Evolutionary conservation across 1,284 basidiomycete species (phyloP), one percentile per base, ranked within the genome.

Genomic region (Pseudomicrostroma phylloplanum): DNA sequence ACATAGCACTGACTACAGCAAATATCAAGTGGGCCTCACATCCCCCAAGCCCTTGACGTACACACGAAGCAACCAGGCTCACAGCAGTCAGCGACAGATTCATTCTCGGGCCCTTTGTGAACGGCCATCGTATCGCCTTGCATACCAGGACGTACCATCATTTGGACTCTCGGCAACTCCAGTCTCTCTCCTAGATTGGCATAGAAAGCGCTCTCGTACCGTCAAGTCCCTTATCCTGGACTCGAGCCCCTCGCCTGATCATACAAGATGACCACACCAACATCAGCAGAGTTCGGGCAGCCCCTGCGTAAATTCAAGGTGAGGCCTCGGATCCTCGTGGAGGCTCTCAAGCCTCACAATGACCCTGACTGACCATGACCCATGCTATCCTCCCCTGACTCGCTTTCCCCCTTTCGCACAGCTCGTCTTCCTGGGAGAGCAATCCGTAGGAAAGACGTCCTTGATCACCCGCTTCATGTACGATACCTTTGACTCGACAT

Each of bases 401-500:
- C 48, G 13, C 55, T 23, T 25, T 1, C 6, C 60, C 30, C 48
- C 40, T 30, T 43, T 19, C 41, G 8, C 42, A 12, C 58, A 72
- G 72, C 70, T 79, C 56, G 77, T 79, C 40, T 78, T 79, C 55
- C 62, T 79, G 25, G 73, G 73, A 36, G 70, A 77, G 65, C 74
- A 74, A 59, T 70, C 71, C 36, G 74, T 77, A 3, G 77, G 78
- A 13, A 79, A 83, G 86, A 99, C 96, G 13, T 92, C 90, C 82
- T 84, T 99, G 62, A 99, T 99, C 80, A 98, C 96, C 66, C 9
- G 62, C 2, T 78, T 73, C 69, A 97, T 97, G 94, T 99, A 98
- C 81, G 96, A 98, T 82, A 97, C 96, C 0, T 99, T 99, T 80
- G 96, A 99, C 84, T 96, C 96, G 81, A 98, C 94, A 55, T 99